These are phyloP conservation scores for Xylaria castorea DNA, from an alignment of 495 filamentous ascomycete genomes.

Conservation along the genomic window DNA sequence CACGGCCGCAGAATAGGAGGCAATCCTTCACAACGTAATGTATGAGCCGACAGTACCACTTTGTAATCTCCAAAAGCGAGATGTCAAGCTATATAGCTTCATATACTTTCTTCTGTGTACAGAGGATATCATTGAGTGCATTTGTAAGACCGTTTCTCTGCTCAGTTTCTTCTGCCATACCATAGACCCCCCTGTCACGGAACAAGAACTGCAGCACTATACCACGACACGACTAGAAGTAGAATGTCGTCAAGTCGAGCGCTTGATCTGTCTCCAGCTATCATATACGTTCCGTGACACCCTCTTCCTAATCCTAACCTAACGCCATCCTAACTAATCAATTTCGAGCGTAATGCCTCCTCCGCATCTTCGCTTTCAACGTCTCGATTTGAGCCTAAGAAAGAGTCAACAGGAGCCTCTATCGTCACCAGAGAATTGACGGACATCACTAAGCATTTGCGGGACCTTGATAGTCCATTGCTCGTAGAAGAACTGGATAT, in stretches of 20 bases:
- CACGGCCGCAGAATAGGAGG: background rate
- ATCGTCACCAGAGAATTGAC: background rate
- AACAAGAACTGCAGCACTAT: too few relatives aligned
- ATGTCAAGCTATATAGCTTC: background rate
- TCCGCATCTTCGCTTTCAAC: background rate
- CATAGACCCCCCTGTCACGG: background rate
- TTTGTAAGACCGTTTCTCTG: background rate
- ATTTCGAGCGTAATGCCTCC: background rate
- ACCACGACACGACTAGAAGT: too few relatives aligned
- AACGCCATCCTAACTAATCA: background rate
- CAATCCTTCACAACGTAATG: background rate
- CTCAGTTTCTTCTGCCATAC: background rate
- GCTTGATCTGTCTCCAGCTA: too few relatives aligned
- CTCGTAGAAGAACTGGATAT: background rate
- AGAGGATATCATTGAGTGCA: background rate
- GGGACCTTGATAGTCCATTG: slow-evolving; percentile 12
- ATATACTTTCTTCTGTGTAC: background rate
- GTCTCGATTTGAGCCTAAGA: slow-evolving; percentile 4
- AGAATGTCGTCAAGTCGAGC: too few relatives aligned
- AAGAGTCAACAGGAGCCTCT: background rate
- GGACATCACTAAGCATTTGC: background rate
- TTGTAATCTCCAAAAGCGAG: background rate
- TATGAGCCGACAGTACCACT: background rate
- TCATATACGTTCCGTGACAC: too few relatives aligned
- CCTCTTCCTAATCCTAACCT: background rate